Conservation (phyloP, 2,329 filamentous ascomycete genomes). For the Daldinia eschscholtzii region DNA sequence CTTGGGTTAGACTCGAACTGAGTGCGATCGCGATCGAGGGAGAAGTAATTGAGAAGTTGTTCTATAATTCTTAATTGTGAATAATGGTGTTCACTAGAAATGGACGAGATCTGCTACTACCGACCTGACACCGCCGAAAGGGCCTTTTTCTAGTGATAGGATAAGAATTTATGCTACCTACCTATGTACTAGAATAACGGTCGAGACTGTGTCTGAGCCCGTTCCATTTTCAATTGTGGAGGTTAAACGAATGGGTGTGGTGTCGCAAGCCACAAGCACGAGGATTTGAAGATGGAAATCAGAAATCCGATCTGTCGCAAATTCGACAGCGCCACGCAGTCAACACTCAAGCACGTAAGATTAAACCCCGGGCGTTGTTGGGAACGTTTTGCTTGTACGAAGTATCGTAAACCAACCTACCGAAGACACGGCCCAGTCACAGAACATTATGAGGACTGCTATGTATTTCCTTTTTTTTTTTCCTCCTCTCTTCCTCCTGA, state of each 20-base stretch:
- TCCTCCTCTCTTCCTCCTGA: neutral
- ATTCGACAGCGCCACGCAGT: slow-evolving; percentile 28
- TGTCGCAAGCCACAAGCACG: slow-evolving; percentile 43
- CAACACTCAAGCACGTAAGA: slow-evolving; percentile 12
- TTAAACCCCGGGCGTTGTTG: slow-evolving; percentile 21
- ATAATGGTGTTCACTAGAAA: slow-evolving; percentile 15
- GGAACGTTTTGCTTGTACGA: neutral
- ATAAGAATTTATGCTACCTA: neutral
- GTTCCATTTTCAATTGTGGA: slow-evolving; percentile 13
- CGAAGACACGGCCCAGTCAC: slow-evolving; percentile 37
- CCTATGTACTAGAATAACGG: slow-evolving; percentile 4
- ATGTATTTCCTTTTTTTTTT: neutral
- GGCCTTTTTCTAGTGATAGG: slow-evolving; percentile 13
- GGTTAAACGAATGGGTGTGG: slow-evolving; percentile 19
- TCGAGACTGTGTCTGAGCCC: slow-evolving; percentile 35
- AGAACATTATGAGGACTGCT: slow-evolving; percentile 7
- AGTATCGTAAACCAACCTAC: slow-evolving; percentile 24
- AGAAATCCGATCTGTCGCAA: slow-evolving; percentile 38
- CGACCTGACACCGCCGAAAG: slow-evolving; percentile 34
- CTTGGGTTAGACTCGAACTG: slow-evolving; percentile 15
- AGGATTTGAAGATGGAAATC: slow-evolving; percentile 29
- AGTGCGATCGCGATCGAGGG: slow-evolving; percentile 36
- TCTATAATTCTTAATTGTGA: slow-evolving; percentile 13
- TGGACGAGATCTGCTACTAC: slow-evolving; percentile 27
- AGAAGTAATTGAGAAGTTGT: slow-evolving; percentile 13